Base-by-base conservation (phyloP, 2,329 filamentous ascomycete species). In the Trichoderma citrinoviride region DNA sequence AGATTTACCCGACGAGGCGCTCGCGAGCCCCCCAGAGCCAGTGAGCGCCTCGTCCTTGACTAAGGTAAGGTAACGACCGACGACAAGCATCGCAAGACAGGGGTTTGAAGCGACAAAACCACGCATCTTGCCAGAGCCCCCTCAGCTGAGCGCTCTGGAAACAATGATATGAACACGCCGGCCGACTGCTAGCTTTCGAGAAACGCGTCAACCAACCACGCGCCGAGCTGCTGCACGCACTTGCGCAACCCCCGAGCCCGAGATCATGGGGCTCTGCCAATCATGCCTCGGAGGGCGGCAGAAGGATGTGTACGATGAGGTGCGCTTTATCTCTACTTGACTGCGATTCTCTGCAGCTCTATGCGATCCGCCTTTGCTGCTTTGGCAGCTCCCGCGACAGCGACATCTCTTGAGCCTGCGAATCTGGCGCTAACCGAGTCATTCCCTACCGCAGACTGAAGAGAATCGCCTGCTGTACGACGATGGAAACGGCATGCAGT, bases 381-480 rank as follows among this genome's bases (percentile, higher is more conserved):
- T 37, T 37, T 12, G 33, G 33, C 33, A 37, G 33, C 33, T 1
- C 33, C 33, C 12, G 33, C 33, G 33, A 37, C 3, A 10, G 14
- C 33, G 33, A 37, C 12, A 37, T 37, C 33, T 5, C 33, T 37
- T 37, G 12, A 37, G 33, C 33, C 33, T 37, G 33, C 33, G 33
- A 37, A 37, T 4, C 4, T 21, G 44, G n/a, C 21, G 56, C 29
- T 66, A 61, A 70, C 68, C 56, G 68, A 61, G 27, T 29, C 33
- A 37, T 57, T 17, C 17, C 53, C 33, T 37, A 5, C 25, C 25
- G n/a, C 68, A 86, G 83, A 82, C 84, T 67, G 85, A 87, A 61
- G 83, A 86, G 67, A 82, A 81, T 17, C 80, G 85, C 43, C 78
- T 87, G 21, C 79, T 89, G 27, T 87, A 87, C 72, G 86, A 88